These are phyloP conservation scores for Geosiphon pyriformis DNA, from an alignment of 192 early-diverging fungal species.

Conservation along the genomic window DNA sequence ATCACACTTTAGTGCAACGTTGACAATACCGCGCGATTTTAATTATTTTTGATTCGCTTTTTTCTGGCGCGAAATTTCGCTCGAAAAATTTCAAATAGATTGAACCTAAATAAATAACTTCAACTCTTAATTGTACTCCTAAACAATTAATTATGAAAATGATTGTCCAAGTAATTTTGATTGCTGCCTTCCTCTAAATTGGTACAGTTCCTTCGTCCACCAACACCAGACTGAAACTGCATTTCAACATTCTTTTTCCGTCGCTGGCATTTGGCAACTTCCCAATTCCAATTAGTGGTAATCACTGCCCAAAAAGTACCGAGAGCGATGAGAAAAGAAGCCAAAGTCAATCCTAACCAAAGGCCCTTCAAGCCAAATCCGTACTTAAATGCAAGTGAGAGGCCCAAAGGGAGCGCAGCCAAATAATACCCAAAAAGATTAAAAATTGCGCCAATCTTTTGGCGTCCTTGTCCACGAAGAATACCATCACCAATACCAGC, in stretches of 20 bases:
- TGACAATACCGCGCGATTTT: too few species aligned
- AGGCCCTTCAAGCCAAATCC: slow-evolving; percentile 55
- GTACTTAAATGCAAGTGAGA: slow-evolving; percentile 50
- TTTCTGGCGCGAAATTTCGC: too few species aligned
- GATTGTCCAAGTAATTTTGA: too few species aligned
- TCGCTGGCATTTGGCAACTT: slow-evolving; percentile 30
- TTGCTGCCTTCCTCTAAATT: not conserved
- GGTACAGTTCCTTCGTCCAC: not conserved
- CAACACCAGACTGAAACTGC: not conserved
- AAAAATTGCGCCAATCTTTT: slow-evolving; percentile 56
- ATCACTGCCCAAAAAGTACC: slow-evolving; percentile 33
- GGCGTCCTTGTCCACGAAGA: slow-evolving; percentile 73
- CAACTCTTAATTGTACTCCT: too few species aligned
- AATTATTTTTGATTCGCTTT: too few species aligned
- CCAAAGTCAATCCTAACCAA: slow-evolving; percentile 55
- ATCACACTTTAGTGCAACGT: too few species aligned
- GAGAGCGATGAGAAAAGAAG: slow-evolving; percentile 36
- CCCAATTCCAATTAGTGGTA: slow-evolving; percentile 33
- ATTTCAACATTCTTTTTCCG: slow-evolving; percentile 7
- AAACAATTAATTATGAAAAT: too few species aligned
- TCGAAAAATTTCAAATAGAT: too few species aligned
- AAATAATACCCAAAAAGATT: slow-evolving; percentile 63
- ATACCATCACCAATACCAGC: slow-evolving; percentile 61
- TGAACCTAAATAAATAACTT: too few species aligned
- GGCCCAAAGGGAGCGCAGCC: slow-evolving; percentile 60